Conservation (phyloP, 371 early-diverging fungal genomes). For the Thermomucor indicae-seudaticae region DNA sequence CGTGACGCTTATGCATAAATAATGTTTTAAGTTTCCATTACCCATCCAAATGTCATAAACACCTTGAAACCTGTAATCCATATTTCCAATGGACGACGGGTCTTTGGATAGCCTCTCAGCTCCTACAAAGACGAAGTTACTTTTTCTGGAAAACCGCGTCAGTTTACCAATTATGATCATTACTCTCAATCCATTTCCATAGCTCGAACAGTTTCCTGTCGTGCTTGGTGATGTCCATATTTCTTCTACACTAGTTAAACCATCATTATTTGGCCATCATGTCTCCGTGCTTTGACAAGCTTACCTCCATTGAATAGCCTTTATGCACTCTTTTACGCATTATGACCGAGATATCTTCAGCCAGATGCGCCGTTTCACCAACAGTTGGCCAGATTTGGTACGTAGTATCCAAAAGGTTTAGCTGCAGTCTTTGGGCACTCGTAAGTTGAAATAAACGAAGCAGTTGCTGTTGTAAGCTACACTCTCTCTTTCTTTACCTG, state of each 20-base stretch:
- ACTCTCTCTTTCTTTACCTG: background rate
- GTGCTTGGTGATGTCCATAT: conserved; percentile 28
- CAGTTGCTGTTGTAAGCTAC: too few relatives aligned
- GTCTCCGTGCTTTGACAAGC: conserved; percentile 9
- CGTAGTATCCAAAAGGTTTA: too few relatives aligned
- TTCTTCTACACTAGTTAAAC: conserved; percentile 30
- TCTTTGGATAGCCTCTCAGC: conserved; percentile 57
- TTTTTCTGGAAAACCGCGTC: background rate
- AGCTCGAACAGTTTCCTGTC: conserved; percentile 50
- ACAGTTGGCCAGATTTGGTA: background rate
- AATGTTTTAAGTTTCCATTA: conserved; percentile 15
- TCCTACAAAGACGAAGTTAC: conserved; percentile 12
- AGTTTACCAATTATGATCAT: background rate
- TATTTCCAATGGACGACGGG: conserved; percentile 44
- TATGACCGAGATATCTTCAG: conserved; percentile 69
- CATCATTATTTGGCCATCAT: too few relatives aligned
- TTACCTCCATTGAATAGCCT: conserved; percentile 78
- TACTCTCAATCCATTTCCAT: conserved; percentile 75
- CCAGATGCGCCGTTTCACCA: conserved; percentile 21
- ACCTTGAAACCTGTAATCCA: conserved; percentile 72
- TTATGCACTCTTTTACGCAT: conserved; percentile 69
- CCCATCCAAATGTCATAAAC: conserved; percentile 58
- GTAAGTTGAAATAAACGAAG: too few relatives aligned
- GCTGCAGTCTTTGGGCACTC: too few relatives aligned
- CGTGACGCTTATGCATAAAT: too few relatives aligned